These are phyloP conservation scores for Aureobasidium sp. DNA, from an alignment of 2,329 filamentous ascomycete species.

Conservation along the genomic window DNA sequence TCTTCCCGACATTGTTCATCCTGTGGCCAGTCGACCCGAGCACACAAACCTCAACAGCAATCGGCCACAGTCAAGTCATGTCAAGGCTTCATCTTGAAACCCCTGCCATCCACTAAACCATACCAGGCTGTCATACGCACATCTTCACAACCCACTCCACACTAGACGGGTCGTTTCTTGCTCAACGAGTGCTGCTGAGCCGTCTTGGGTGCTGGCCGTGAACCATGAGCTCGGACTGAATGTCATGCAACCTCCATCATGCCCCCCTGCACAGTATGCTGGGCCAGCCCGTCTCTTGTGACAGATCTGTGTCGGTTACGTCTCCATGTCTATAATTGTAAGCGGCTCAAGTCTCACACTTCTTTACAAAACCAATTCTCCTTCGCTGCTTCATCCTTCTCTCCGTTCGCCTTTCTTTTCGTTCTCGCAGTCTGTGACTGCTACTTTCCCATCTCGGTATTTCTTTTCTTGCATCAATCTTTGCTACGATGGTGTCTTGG, in stretches of 20 bases:
- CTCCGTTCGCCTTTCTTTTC: background rate
- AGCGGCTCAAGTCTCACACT: background rate
- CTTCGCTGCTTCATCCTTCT: background rate
- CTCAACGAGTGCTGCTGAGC: background rate
- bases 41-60: background rate
- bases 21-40: background rate
- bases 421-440: background rate
- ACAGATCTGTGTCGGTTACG: constrained; percentile 8
- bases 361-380: background rate
- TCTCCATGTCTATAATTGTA: constrained; percentile 6
- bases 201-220: background rate
- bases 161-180: background rate
- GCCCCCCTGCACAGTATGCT: background rate
- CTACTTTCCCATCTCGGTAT: background rate
- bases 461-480: background rate
- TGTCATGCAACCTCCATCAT: background rate
- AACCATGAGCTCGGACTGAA: background rate
- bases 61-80: background rate
- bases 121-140: background rate
- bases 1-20: background rate
- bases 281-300: background rate
- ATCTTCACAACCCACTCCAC: background rate
- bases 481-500: background rate
- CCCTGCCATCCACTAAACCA: background rate
- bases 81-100: background rate